Evolutionary conservation across 75 land plant genomes (phyloP).

Genomic region (Adiantum capillusveneris): DNA sequence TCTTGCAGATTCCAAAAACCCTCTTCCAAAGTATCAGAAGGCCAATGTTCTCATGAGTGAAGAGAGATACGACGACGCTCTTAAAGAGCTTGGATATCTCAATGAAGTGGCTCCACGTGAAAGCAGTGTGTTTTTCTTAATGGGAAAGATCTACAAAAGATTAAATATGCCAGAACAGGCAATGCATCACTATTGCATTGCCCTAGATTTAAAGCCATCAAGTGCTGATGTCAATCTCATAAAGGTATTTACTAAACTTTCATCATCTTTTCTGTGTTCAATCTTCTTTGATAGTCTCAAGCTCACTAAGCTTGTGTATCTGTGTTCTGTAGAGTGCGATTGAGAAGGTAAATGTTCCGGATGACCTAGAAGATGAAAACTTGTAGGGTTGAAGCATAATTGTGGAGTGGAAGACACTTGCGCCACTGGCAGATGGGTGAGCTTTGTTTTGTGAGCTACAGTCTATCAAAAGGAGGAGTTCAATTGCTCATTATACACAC

Average conservation of each 20-base stretch:
- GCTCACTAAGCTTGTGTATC: neutral
- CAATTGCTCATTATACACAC: too few species aligned
- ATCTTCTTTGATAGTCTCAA: neutral
- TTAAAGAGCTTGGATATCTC: conserved; percentile 69
- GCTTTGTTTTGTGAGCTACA: too few species aligned
- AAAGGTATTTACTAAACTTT: conserved; percentile 50
- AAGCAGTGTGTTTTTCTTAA: conserved; percentile 86
- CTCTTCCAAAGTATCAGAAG: conserved; percentile 92
- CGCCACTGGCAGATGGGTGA: too few species aligned
- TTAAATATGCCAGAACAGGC: conserved; percentile 73
- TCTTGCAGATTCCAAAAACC: conserved; percentile 87
- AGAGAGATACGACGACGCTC: conserved; percentile 70
- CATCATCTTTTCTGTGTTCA: neutral
- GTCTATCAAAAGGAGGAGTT: too few species aligned
- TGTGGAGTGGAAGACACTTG: too few species aligned
- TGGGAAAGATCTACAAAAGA: conserved; percentile 87
- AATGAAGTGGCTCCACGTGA: conserved; percentile 89
- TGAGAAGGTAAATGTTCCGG: conserved; percentile 58
- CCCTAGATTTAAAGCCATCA: conserved; percentile 93
- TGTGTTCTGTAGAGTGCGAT: conserved; percentile 43
- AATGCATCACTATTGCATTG: conserved; percentile 86
- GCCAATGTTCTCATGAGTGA: conserved; percentile 73
- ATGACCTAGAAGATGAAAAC: conserved; percentile 41
- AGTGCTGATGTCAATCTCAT: conserved; percentile 86
- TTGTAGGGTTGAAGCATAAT: too few species aligned